Evolutionary conservation across 495 filamentous ascomycete genomes (phyloP).

Genomic region (Aspergillus nidulans): DNA sequence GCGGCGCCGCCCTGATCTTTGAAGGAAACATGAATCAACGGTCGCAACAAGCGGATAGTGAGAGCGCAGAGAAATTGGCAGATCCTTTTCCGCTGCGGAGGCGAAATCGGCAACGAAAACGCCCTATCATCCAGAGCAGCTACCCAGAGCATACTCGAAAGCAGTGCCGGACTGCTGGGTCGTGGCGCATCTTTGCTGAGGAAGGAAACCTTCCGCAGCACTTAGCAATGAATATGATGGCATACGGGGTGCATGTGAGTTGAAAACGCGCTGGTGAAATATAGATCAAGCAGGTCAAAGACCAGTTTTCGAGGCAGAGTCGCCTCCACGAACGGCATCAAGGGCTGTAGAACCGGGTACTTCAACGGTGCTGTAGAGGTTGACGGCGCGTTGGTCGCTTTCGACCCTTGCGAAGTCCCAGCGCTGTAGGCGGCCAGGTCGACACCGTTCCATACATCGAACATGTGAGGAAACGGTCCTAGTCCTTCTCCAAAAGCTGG

Average conservation of each 20-base stretch:
- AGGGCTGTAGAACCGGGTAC: conserved; percentile 81
- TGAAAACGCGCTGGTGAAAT: conserved; percentile 82
- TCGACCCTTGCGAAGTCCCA: conserved; percentile 15
- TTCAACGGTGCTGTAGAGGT: conserved; percentile 43
- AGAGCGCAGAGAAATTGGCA: conserved; percentile 88
- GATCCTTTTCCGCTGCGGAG: conserved; percentile 78
- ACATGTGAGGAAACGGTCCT: conserved; percentile 30
- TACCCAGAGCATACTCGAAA: conserved; percentile 95
- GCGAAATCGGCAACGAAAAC: conserved; percentile 77
- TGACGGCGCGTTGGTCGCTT: conserved; percentile 12
- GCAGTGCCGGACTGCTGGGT: conserved; percentile 77
- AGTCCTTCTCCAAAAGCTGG: conserved; percentile 25
- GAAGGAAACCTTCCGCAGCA: conserved; percentile 86
- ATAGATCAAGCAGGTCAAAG: conserved; percentile 81
- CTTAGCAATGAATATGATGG: conserved; percentile 86
- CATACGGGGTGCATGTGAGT: conserved; percentile 84
- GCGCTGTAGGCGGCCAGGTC: conserved; percentile 25
- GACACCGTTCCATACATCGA: conserved; percentile 35
- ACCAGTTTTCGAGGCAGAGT: conserved; percentile 74
- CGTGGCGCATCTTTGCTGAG: conserved; percentile 73
- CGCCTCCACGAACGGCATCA: conserved; percentile 69
- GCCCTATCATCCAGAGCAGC: conserved; percentile 89
- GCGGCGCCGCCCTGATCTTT: conserved; percentile 31
- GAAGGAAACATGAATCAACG: conserved; percentile 67
- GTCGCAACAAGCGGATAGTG: conserved; percentile 79